A percentile compares a stretch with the other conserved stretches of the same genome.
phyloP scores from a whole-genome alignment of 768 basidiomycete genomes.

The Peribolospora kevripleyi region DNA sequence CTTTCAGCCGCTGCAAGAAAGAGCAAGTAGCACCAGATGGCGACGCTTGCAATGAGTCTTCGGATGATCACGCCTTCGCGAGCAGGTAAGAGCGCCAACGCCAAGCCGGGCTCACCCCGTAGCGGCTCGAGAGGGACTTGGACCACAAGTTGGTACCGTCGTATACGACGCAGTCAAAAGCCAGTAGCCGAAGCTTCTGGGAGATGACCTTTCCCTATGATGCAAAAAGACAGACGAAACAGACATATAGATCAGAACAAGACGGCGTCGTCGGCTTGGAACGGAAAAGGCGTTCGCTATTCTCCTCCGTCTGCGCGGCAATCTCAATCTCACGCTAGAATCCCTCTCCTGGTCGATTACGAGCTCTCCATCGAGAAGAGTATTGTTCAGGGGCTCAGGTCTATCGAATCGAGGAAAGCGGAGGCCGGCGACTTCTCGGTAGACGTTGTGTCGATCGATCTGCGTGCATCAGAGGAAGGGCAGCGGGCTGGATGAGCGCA shows the following conservation, averaged over 20 bases:
- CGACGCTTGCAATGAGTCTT: too few relatives aligned
- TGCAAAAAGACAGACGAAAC: too few relatives aligned
- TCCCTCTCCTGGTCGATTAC: conserved; percentile 43
- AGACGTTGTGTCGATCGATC: conserved; percentile 87
- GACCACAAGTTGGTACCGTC: conserved; percentile 70
- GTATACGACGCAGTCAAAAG: conserved; percentile 79
- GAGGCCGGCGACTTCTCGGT: conserved; percentile 46
- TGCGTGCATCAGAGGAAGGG: conserved; percentile 18
- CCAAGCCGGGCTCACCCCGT: conserved; percentile 38
- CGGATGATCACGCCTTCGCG: too few relatives aligned
- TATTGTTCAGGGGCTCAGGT: conserved; percentile 42
- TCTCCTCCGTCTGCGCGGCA: too few relatives aligned
- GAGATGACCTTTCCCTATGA: too few relatives aligned
- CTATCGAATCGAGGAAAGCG: conserved; percentile 77
- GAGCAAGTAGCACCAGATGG: background rate
- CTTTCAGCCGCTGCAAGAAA: conserved; percentile 37
- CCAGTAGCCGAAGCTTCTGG: conserved; percentile 60
- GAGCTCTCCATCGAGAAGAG: conserved; percentile 78
- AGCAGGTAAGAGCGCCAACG: too few relatives aligned
- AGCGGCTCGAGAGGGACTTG: conserved; percentile 57
- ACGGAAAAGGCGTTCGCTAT: too few relatives aligned
- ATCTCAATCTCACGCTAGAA: too few relatives aligned
- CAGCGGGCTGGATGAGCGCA: background rate
- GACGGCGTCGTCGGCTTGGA: too few relatives aligned
- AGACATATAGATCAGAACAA: too few relatives aligned